Conservation (phyloP, 345 rosid species). For the Erodium maritimum region DNA sequence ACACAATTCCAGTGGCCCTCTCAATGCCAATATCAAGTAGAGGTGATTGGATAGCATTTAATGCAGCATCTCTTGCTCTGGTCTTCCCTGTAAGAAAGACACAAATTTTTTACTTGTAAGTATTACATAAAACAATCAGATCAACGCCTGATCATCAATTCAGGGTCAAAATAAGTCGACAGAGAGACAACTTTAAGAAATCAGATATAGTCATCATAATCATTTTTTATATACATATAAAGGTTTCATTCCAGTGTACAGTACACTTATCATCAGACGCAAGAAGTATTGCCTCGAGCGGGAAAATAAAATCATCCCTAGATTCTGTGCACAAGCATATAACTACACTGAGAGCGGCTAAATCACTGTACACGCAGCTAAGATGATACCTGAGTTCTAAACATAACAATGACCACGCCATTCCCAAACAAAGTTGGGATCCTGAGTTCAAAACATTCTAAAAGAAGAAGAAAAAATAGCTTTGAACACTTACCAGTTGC, state of each 20-base stretch:
- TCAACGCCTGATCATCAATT: background rate
- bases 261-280: background rate
- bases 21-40: slow-evolving; percentile 90
- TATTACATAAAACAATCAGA: background rate
- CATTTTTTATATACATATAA: background rate
- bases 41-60: slow-evolving; percentile 95
- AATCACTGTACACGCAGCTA: too few relatives aligned
- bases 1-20: slow-evolving; percentile 96
- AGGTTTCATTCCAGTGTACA: background rate
- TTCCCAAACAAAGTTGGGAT: too few relatives aligned
- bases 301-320: background rate
- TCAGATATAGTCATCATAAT: background rate
- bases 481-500: slow-evolving; percentile 53
- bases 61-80: slow-evolving; percentile 97
- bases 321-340: background rate
- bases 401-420: too few relatives aligned
- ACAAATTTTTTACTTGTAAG: background rate
- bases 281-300: background rate
- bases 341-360: too few relatives aligned
- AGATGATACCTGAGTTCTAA: too few relatives aligned
- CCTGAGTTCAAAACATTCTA: too few relatives aligned
- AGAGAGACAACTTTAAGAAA: background rate
- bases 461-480: too few relatives aligned
- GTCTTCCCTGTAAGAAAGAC: slow-evolving; percentile 58
- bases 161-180: background rate